Evolutionary conservation across 192 early-diverging fungal genomes (phyloP).

Genomic region (Podochytrium sp.): DNA sequence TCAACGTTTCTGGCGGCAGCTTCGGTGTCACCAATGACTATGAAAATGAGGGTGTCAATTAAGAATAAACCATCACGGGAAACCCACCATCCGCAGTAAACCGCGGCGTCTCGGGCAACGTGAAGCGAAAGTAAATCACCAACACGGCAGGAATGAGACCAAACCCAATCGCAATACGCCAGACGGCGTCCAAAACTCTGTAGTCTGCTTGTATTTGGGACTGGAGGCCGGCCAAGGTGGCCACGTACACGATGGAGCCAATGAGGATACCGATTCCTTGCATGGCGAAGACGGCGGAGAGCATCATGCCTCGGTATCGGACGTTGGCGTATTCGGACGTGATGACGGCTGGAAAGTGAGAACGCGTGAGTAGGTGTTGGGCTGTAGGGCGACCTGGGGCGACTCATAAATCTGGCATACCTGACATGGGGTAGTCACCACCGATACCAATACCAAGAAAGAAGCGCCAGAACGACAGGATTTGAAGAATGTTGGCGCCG

Average conservation of each 20-base stretch:
- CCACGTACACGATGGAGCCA: constrained; percentile 75
- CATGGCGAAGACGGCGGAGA: constrained; percentile 88
- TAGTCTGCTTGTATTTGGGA: constrained; percentile 64
- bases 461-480: constrained; percentile 88
- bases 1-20: neutral
- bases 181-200: constrained; percentile 78
- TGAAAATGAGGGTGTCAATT: neutral
- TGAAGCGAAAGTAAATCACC: constrained; percentile 87
- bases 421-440: constrained; percentile 95
- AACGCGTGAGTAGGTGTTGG: no score
- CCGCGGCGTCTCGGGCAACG: constrained; percentile 94
- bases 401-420: no score
- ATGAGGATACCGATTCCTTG: constrained; percentile 89
- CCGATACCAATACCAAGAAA: constrained; percentile 93
- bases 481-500: constrained; percentile 68
- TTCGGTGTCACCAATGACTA: neutral
- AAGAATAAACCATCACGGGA: neutral
- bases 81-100: constrained; percentile 61
- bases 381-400: no score
- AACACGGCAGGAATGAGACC: constrained; percentile 80
- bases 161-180: constrained; percentile 87
- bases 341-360: constrained; percentile 89
- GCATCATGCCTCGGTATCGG: constrained; percentile 84
- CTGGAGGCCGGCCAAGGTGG: constrained; percentile 74
- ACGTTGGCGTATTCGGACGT: constrained; percentile 88